Evolutionary conservation across 192 early-diverging fungal species (phyloP).

Genomic region (Phlyctochytrium bullatum): DNA sequence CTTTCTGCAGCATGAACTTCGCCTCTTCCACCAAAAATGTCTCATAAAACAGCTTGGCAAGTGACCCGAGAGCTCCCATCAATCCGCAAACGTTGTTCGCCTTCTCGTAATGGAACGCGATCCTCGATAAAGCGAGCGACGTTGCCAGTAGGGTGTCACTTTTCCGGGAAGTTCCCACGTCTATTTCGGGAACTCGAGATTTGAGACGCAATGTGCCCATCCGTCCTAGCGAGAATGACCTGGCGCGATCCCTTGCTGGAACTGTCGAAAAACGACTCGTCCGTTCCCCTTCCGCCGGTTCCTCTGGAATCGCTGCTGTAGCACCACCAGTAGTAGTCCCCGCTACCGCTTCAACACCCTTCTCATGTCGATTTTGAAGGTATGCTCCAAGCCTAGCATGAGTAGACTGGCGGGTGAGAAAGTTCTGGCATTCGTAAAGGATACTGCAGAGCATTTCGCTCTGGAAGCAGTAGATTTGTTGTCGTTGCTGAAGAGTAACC

Average conservation of each 20-base stretch:
- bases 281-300: too few relatives aligned
- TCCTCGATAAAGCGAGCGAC: not conserved
- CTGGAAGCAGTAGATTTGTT: not conserved
- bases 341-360: too few relatives aligned
- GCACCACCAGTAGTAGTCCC: too few relatives aligned
- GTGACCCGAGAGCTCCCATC: not conserved
- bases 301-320: too few relatives aligned
- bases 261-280: too few relatives aligned
- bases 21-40: not conserved
- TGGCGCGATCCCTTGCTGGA: too few relatives aligned
- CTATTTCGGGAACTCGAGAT: too few relatives aligned
- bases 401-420: not conserved
- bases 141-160: too few relatives aligned
- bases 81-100: not conserved
- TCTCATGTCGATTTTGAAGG: not conserved
- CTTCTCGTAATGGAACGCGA: not conserved
- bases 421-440: not conserved
- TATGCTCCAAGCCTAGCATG: not conserved
- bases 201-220: too few relatives aligned
- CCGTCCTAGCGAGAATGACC: too few relatives aligned
- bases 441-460: not conserved
- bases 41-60: not conserved
- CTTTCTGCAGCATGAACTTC: not conserved
- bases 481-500: too few relatives aligned
- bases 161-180: too few relatives aligned